Evolutionary conservation across 345 rosid genomes (phyloP), one percentile per base, ranked within the genome.

Genomic region (Mangifera indica): DNA sequence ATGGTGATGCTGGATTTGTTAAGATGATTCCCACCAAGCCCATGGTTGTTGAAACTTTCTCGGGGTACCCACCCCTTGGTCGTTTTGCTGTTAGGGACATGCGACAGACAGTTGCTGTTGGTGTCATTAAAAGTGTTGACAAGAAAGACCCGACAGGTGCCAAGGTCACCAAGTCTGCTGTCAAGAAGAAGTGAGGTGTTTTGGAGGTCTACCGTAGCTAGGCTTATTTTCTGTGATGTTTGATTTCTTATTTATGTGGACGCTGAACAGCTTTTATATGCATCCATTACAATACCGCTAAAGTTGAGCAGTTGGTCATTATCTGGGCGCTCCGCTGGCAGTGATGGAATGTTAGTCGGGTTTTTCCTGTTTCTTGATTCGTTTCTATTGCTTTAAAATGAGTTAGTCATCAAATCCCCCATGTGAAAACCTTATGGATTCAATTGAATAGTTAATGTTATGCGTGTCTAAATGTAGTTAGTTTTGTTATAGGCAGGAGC

Each of bases 1-100:
- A 88, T 4, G 92, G 92, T 17, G 89, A 88, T 61, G 89, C 92
- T 0, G 86, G 87, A 25, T 67, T 84, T 71, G 89, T 86, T 26
- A 86, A 86, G 87, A 84, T 86, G 89, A 34, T 75, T 60, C 81
- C 78, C 66, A 70, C 83, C 63, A 77, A 80, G 64, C 76, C 80
- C 73, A 63, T 72, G 70, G 70, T 76, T 3, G 79, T 76, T 0
- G 72, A 70, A 57, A 76, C 78, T 0, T 72, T 80, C 74, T 72
- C 83, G 0, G 72, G 52, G 57, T 76, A 76, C 71, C 81, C 81
- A 13, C 83, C 81, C 0, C 70, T 67, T 20, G 81, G 74, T 13
- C 67, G 79, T 45, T 77, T 77, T 74, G 84, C 81, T 1, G 79
- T 77, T 12, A 74, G 81, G 68, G 77, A 81, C 68, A 71, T 77